A percentile compares a stretch with the other conserved stretches of the same genome.
phyloP scores from a whole-genome alignment of 148 eudicot genomes.

The Pouteria glomerata region DNA sequence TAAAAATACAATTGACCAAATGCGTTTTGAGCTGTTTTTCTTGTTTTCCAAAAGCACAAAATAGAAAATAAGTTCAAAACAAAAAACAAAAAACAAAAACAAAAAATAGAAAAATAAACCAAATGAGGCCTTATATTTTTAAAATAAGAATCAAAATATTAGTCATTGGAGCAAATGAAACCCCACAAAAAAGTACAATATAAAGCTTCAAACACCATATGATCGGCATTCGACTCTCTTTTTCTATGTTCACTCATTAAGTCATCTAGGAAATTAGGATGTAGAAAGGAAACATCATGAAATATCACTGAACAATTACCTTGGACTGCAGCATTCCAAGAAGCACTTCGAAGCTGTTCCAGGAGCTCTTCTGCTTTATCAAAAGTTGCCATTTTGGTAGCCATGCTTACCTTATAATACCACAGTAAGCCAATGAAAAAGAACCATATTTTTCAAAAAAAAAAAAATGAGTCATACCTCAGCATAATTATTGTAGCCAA shows the following conservation, averaged over 20 bases:
- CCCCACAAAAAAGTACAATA: background rate
- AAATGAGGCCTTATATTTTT: too few species aligned
- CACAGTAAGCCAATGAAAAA: slow-evolving; percentile 15
- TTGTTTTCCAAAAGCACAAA: too few species aligned
- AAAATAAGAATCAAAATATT: too few species aligned
- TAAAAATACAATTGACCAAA: too few species aligned
- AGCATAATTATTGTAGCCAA: slow-evolving; percentile 86
- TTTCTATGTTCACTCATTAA: too few species aligned
- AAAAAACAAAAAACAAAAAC: too few species aligned
- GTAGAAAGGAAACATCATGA: background rate
- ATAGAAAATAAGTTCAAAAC: too few species aligned
- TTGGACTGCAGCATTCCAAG: slow-evolving; percentile 91
- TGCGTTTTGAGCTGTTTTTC: too few species aligned
- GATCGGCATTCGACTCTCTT: background rate
- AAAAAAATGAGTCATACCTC: slow-evolving; percentile 58
- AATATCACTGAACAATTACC: slow-evolving; percentile 37
- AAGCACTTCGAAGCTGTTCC: slow-evolving; percentile 88
- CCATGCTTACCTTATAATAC: slow-evolving; percentile 86
- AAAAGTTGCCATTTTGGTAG: slow-evolving; percentile 96
- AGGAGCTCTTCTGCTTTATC: slow-evolving; percentile 89
- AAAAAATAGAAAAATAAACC: too few species aligned
- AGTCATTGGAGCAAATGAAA: background rate
- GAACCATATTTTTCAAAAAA: background rate
- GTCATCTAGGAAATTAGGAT: too few species aligned
- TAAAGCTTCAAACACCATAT: background rate